Conservation (phyloP, 331 rosid genomes). For the Arachis monticola region DNA sequence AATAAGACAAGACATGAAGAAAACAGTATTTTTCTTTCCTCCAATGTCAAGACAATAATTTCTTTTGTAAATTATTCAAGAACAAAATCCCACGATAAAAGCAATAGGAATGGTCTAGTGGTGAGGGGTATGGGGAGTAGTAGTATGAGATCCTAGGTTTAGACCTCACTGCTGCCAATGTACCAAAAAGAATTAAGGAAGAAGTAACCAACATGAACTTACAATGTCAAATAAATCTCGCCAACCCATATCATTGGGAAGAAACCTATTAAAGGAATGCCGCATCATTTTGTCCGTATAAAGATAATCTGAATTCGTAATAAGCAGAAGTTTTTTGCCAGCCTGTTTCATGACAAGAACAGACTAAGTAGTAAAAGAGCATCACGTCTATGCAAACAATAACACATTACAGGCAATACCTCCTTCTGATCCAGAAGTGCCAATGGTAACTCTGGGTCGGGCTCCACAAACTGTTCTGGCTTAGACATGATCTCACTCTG, state of each 20-base stretch:
- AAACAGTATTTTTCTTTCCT: constrained; percentile 20
- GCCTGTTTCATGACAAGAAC: constrained; percentile 63
- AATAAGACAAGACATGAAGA: constrained; percentile 7
- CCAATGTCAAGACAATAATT: constrained; percentile 9
- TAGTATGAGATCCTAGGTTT: too few relatives aligned
- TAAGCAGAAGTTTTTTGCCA: constrained; percentile 91
- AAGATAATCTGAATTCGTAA: constrained; percentile 93
- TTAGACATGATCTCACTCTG: constrained; percentile 98
- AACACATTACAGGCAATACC: constrained; percentile 47
- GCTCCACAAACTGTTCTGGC: constrained; percentile 93
- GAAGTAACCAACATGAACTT: constrained; percentile 43
- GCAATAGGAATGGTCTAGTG: too few relatives aligned
- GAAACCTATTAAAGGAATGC: constrained; percentile 92
- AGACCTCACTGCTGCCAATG: too few relatives aligned
- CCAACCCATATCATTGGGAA: constrained; percentile 97
- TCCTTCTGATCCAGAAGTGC: constrained; percentile 96
- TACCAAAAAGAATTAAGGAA: constrained; percentile 7
- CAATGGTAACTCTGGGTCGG: constrained; percentile 89
- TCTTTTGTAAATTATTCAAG: constrained; percentile 13
- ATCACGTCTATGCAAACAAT: constrained; percentile 22
- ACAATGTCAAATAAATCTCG: constrained; percentile 95
- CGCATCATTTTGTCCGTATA: constrained; percentile 97
- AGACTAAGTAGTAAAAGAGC: constrained; percentile 39
- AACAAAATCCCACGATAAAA: neutral
- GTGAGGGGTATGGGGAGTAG: too few relatives aligned